Base-by-base conservation (phyloP, 2,329 filamentous ascomycete species). In the Colletotrichum musicola region DNA sequence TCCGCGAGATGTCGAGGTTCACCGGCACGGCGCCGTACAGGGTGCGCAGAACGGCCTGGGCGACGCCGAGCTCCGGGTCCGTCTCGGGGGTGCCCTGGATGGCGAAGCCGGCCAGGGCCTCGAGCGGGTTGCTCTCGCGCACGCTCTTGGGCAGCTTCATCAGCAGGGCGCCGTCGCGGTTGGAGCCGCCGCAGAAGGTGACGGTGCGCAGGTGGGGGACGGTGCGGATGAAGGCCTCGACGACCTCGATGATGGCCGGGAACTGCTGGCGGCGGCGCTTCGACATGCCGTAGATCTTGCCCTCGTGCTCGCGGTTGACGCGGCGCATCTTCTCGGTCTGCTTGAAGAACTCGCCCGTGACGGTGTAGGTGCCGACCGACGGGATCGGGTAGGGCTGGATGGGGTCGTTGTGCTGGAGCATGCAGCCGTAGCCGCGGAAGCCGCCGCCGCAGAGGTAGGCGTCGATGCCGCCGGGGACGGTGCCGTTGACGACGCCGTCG, bases 361-460 rank as follows among this genome's bases (percentile, higher is more conserved):
- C 92, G 9, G 84, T 88, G 79, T 96, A 97, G 2, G 92, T 91
- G 70, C 94, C 95, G 77, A 96, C 91, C 20, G 92, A 90, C 0
- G 93, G 89, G 27, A 97, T 92, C 0, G 95, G 95, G 77, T 97
- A 98, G 0, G 93, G 93, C 62, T 86, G 83, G 50, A 93, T 87
- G 6, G 83, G 80, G 74, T 95, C 92, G 72, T 88, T 87, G 76
- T 92, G 90, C 92, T 97, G 95, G 60, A 97, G 85, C 75, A 97
- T 90, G 78, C 93, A 97, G 6, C 94, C 95, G 84, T 97, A 97
- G 16, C 95, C 95, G 42, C 95, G 86, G 76, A 97, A 97, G 0
- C 95, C 95, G 25, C 95, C 95, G 50, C 95, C 95, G 71, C 93
- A 97, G 65, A 98, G 89, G 77, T 95, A 97, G 9, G 97, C 83